Evolutionary conservation across 108 stramenopile genomes (phyloP).

Genomic region (Cylindrotheca closterium): DNA sequence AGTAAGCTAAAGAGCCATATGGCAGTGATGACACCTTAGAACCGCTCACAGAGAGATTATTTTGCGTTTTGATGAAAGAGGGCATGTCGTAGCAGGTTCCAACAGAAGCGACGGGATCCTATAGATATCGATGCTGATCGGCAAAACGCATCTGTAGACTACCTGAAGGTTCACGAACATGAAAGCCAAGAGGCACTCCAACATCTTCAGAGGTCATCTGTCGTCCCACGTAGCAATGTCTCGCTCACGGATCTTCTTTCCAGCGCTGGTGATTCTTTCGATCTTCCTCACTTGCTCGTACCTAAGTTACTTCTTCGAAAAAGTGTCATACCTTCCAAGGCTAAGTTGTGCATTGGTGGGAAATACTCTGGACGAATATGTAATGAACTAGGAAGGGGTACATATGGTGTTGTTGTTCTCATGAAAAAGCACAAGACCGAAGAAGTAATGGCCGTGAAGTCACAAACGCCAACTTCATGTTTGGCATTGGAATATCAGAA

Average conservation of each 20-base stretch:
- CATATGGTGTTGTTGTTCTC: conserved; percentile 69
- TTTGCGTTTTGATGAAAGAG: too few species aligned
- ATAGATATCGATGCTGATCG: neutral
- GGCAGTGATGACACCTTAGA: too few species aligned
- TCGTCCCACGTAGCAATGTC: conserved; percentile 6
- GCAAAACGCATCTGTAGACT: conserved; percentile 18
- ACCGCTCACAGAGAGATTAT: too few species aligned
- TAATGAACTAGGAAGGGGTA: conserved; percentile 72
- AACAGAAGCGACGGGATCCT: too few species aligned
- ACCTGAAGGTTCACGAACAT: conserved; percentile 6
- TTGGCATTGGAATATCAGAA: conserved; percentile 71
- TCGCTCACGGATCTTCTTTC: conserved; percentile 12
- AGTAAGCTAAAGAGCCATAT: conserved; percentile 29
- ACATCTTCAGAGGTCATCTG: conserved; percentile 13
- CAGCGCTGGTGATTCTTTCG: conserved; percentile 17
- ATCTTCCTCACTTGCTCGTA: conserved; percentile 21
- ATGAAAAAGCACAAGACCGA: conserved; percentile 13
- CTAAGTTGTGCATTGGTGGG: conserved; percentile 44
- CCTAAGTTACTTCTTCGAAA: conserved; percentile 28
- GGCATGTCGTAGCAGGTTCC: too few species aligned
- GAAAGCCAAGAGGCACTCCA: conserved; percentile 13
- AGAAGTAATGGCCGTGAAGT: conserved; percentile 58
- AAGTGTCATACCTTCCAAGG: conserved; percentile 26
- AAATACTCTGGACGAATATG: conserved; percentile 42
- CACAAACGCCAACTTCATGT: conserved; percentile 69